Evolutionary conservation across 148 eudicot genomes (phyloP).

Genomic region (Rhododendron vialii): DNA sequence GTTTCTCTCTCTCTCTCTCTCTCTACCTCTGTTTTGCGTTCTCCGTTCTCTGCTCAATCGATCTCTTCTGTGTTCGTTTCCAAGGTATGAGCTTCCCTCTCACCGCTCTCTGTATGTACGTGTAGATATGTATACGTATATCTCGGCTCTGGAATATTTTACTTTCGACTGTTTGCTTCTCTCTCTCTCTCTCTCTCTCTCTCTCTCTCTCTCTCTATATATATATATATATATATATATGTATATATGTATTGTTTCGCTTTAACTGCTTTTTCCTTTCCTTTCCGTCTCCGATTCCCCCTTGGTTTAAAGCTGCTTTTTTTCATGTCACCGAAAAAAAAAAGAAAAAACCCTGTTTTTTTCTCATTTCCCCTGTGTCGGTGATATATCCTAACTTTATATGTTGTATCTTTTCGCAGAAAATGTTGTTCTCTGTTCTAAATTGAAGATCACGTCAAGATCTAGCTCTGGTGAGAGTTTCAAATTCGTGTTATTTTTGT

Average conservation of each 20-base stretch:
- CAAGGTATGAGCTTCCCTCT: slow-evolving; percentile 8
- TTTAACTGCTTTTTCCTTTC: slow-evolving; percentile 11
- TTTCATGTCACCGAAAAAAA: slow-evolving; percentile 13
- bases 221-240: too few relatives aligned
- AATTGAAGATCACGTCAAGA: slow-evolving; percentile 17
- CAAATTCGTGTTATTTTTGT: background rate
- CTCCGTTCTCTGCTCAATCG: slow-evolving; percentile 7
- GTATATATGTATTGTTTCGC: background rate
- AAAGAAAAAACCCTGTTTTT: slow-evolving; percentile 16
- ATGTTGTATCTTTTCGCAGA: background rate
- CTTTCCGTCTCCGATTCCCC: slow-evolving; percentile 24
- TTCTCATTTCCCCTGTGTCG: slow-evolving; percentile 1
- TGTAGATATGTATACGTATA: background rate
- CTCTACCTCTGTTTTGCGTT: background rate
- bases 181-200: slow-evolving; percentile 4
- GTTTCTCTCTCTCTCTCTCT: background rate
- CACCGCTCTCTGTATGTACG: background rate
- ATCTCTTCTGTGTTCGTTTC: slow-evolving; percentile 2
- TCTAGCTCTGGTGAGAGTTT: slow-evolving; percentile 14
- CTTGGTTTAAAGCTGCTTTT: slow-evolving; percentile 31
- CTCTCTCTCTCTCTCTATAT: too few relatives aligned
- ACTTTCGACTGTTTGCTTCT: slow-evolving; percentile 16
- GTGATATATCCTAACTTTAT: background rate
- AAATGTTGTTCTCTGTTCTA: background rate
- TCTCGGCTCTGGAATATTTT: slow-evolving; percentile 14